Base-by-base conservation (phyloP, 805 yeast species). In the Wickerhamiella shivajii region DNA sequence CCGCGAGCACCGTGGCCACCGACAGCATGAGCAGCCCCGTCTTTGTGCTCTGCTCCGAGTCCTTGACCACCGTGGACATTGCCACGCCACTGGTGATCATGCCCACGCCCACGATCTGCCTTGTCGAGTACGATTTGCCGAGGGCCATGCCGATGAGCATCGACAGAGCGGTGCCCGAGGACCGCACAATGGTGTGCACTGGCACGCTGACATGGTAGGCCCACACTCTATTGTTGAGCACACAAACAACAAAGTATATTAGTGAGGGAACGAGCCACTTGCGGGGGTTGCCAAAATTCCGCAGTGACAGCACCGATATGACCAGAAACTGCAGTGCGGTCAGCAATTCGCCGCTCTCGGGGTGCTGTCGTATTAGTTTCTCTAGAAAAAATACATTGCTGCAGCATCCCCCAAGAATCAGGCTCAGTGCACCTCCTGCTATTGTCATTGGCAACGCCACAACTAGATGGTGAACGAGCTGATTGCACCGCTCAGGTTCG, bases 391-490 rank as follows among this genome's bases (percentile, higher is more conserved):
- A 57, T 18, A 74, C 84, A 50, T 75, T 78, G 20, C 71, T 56
- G 49, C 90, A 78, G 50, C 90, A 77, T 3, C 85, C 83, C 0
- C 79, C 77, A 46, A 75, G 71, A 9, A 75, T 68, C 20, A 68
- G 55, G 8, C 46, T 36, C 5, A 55, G 34, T 18, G 50, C 23
- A 21, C 32, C 21, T 24, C 17, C 11, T 31, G 27, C 27, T 20
- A 23, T 18, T 16, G 15, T 24, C 18, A 24, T 16, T 18, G 13
- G 4, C 16, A 23, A 16, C 26, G 8, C n/a, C 26, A 4, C 7
- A 4, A 8, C 3, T 8, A 12, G 15, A 9, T 12, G 16, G 8
- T 16, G 8, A 24, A 24, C 24, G 14, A 18, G 18, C 22, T 31
- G 22, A 28, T 31, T 18, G 47, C 49, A 14, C 97, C 98, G 2